Conservation (phyloP, 805 yeast species). For the Candida michaelii region DNA sequence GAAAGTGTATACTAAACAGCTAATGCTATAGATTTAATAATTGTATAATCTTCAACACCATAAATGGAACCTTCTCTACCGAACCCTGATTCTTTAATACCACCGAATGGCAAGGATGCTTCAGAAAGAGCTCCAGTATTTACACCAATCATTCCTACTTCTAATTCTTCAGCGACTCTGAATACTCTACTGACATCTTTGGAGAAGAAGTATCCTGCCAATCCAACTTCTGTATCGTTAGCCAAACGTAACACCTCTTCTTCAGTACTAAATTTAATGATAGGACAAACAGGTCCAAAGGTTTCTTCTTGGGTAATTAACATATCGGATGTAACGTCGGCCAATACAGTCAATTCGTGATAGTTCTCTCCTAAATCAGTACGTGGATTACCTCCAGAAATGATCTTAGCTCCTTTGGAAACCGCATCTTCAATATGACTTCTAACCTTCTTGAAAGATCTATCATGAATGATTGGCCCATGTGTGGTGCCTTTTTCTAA, state of each 20-base stretch:
- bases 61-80: conserved; percentile 68
- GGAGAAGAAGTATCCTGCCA: conserved; percentile 76
- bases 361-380: conserved; percentile 60
- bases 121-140: conserved; percentile 74
- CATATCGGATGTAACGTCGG: conserved; percentile 60
- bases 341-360: conserved; percentile 66
- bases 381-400: conserved; percentile 59
- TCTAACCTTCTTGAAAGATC: conserved; percentile 61
- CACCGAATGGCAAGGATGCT: conserved; percentile 60
- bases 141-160: conserved; percentile 81
- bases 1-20: conserved; percentile 23
- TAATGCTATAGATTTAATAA: conserved; percentile 61
- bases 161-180: conserved; percentile 63
- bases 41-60: conserved; percentile 62
- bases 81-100: conserved; percentile 65
- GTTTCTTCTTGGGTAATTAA: conserved; percentile 67
- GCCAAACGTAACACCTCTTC: conserved; percentile 64
- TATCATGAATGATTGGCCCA: conserved; percentile 71
- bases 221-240: conserved; percentile 67
- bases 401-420: conserved; percentile 60
- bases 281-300: conserved; percentile 77
- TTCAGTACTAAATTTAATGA: conserved; percentile 62
- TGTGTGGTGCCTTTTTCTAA: conserved; percentile 59
- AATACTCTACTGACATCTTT: conserved; percentile 53
- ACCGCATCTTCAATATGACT: conserved; percentile 67